Evolutionary conservation across 1,139 yeast species (phyloP).

Genomic region (Trichomonascaceae sp.): DNA sequence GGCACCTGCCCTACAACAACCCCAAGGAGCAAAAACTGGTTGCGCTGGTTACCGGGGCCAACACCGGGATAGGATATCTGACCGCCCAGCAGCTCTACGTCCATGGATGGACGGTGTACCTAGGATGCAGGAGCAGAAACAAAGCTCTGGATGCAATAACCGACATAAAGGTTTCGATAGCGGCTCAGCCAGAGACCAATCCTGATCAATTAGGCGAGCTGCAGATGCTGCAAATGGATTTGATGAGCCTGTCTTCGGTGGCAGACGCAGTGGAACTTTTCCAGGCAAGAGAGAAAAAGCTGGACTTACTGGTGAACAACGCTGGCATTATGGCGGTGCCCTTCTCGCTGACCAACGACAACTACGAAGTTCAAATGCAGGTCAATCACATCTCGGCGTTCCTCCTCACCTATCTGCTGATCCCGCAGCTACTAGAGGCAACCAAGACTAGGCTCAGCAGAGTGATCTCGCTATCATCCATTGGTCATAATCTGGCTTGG

Average conservation of each 20-base stretch:
- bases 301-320: conserved; percentile 54
- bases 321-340: conserved; percentile 81
- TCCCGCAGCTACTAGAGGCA: conserved; percentile 39
- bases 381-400: conserved; percentile 72
- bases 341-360: conserved; percentile 47
- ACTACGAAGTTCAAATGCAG: conserved; percentile 69
- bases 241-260: conserved; percentile 46
- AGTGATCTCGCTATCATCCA: conserved; percentile 53
- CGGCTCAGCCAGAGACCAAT: conserved; percentile 18
- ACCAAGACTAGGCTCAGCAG: conserved; percentile 38
- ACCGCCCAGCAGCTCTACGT: conserved; percentile 62
- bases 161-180: conserved; percentile 43
- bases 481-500: conserved; percentile 51
- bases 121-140: conserved; percentile 54
- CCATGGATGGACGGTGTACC: conserved; percentile 65
- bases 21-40: conserved; percentile 32
- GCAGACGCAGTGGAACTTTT: conserved; percentile 41
- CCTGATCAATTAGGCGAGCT: conserved; percentile 39
- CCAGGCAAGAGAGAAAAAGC: conserved; percentile 33
- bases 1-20: conserved; percentile 14
- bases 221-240: conserved; percentile 46
- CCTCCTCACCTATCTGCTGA: conserved; percentile 47
- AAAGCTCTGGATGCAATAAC: conserved; percentile 44
- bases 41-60: conserved; percentile 69
- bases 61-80: conserved; percentile 68